phyloP scores from a whole-genome alignment of 139 green algal species.

The Ettlia oleoabundans region DNA sequence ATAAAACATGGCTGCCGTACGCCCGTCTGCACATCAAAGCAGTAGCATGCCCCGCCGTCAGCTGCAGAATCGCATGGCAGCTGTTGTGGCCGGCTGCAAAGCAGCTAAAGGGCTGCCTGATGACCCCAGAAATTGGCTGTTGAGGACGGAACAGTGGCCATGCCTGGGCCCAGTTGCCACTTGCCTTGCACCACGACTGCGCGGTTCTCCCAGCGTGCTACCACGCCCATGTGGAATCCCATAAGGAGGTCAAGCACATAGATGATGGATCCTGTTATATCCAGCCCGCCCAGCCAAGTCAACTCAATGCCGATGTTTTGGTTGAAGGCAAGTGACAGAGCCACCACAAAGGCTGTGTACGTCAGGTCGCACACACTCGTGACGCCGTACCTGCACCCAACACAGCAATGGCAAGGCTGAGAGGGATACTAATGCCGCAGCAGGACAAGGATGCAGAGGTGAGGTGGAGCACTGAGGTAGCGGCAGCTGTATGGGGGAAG shows the following conservation, averaged over 20 bases:
- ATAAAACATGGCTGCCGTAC: slow-evolving; percentile 10
- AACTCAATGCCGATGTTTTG: neutral
- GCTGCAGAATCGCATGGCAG: no score
- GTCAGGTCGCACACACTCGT: slow-evolving; percentile 14
- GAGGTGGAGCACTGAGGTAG: no score
- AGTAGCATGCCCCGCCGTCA: no score
- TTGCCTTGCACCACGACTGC: neutral
- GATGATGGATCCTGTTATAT: slow-evolving; percentile 18
- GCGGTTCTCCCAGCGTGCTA: slow-evolving; percentile 20
- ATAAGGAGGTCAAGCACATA: slow-evolving; percentile 39
- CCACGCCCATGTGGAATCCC: slow-evolving; percentile 33
- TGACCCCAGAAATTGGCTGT: no score
- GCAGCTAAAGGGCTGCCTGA: no score
- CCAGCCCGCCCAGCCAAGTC: neutral
- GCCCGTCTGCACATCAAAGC: slow-evolving; percentile 9
- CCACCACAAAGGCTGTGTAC: slow-evolving; percentile 36
- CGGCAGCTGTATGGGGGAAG: no score
- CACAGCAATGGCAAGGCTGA: neutral
- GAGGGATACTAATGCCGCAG: neutral
- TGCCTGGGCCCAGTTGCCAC: neutral
- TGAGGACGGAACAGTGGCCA: neutral
- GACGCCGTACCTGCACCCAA: neutral
- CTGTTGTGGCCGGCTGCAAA: no score
- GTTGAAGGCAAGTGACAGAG: slow-evolving; percentile 38
- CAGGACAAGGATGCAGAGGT: neutral